Conservation (phyloP, 2,329 filamentous ascomycete genomes). For the Aspergillus spinulosporus region DNA sequence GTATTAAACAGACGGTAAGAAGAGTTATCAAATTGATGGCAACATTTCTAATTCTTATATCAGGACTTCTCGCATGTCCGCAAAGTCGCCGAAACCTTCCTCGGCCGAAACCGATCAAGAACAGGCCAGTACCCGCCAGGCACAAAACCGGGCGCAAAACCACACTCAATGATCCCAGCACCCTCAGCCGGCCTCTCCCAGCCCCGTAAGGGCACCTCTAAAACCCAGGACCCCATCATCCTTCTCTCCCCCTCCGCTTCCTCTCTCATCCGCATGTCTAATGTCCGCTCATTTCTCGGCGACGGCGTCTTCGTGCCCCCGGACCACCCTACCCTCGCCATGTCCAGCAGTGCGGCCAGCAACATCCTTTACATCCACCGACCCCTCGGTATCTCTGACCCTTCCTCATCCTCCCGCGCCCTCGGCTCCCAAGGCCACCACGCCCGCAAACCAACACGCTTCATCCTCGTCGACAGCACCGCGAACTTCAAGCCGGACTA, state of each 20-base stretch:
- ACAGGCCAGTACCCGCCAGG: constrained; percentile 37
- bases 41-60: background rate
- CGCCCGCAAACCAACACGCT: constrained; percentile 69
- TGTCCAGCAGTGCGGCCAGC: constrained; percentile 57
- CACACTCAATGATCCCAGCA: constrained; percentile 32
- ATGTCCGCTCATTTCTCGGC: constrained; percentile 92
- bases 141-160: constrained; percentile 37
- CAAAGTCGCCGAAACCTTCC: constrained; percentile 77
- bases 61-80: constrained; percentile 94
- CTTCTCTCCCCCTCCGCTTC: constrained; percentile 94
- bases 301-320: constrained; percentile 77
- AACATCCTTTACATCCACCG: constrained; percentile 87
- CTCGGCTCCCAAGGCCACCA: constrained; percentile 57
- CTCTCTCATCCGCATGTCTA: constrained; percentile 89
- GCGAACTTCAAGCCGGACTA: constrained; percentile 98
- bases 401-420: constrained; percentile 28
- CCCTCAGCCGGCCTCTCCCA: constrained; percentile 42
- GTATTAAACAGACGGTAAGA: constrained; percentile 81
- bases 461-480: constrained; percentile 91
- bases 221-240: constrained; percentile 79
- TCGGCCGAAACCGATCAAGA: constrained; percentile 55
- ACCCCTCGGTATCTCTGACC: constrained; percentile 54
- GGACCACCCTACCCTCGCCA: constrained; percentile 61
- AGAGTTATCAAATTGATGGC: background rate
- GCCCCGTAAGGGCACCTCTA: constrained; percentile 45